Conservation (phyloP, 805 yeast genomes). For the Candida quercuum region DNA sequence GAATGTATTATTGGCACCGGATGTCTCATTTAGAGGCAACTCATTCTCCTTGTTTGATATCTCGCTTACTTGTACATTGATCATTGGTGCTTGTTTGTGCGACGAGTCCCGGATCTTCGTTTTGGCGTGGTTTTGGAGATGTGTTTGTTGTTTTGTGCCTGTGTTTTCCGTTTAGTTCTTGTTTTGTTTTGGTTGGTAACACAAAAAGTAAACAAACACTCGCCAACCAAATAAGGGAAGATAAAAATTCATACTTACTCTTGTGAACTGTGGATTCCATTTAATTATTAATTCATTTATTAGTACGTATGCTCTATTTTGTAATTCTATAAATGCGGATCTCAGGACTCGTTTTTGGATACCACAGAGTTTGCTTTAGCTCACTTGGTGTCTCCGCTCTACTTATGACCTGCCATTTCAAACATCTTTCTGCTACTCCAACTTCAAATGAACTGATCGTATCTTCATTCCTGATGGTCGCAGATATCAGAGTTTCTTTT, state of each 20-base stretch:
- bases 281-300: neutral
- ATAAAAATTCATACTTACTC: neutral
- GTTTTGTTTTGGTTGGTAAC: too few species aligned
- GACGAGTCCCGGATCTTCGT: too few species aligned
- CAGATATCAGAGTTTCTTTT: constrained; percentile 49
- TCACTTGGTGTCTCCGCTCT: constrained; percentile 13
- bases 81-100: too few species aligned
- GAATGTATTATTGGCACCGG: neutral
- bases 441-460: constrained; percentile 42
- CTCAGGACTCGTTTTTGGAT: constrained; percentile 13
- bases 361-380: constrained; percentile 23
- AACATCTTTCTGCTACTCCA: constrained; percentile 19
- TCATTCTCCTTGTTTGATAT: neutral
- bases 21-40: neutral
- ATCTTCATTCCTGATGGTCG: constrained; percentile 63
- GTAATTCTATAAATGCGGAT: constrained; percentile 12
- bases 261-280: too few species aligned
- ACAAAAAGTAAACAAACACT: too few species aligned
- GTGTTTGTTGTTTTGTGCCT: neutral
- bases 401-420: constrained; percentile 16
- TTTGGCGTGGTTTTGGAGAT: too few species aligned
- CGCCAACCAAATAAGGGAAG: too few species aligned
- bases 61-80: too few species aligned
- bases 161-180: too few species aligned
- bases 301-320: too few species aligned